Evolutionary conservation across 2,329 filamentous ascomycete species (phyloP), one percentile per base, ranked within the genome.

Genomic region (Claviceps purpurea): DNA sequence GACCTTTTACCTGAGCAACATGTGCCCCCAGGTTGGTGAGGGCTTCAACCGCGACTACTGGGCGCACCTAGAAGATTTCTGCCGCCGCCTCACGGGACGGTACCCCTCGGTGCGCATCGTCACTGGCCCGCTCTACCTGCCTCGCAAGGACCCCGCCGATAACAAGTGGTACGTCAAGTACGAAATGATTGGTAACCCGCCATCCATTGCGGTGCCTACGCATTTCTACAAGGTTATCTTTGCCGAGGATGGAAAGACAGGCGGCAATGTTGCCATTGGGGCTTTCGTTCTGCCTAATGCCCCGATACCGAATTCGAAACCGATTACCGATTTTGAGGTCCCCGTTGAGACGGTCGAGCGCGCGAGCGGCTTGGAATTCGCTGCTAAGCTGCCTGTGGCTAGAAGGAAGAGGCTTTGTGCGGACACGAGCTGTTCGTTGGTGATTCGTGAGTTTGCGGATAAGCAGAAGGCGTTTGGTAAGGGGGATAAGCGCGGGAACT

Each of bases 181-280:
- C 73, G 93, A 98, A 73, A 85, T 98, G 54, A 95, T 98, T 60
- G 93, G 93, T 41, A 85, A 77, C 65, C 93, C 93, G 58, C 91
- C 93, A 7, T 94, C 89, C 62, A 86, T 98, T 52, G 90, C 93
- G 26, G 93, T 98, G 50, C 93, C 93, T 3, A 98, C 93, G 22
- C 93, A 98, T 69, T 98, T 98, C 72, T 98, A 95, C 79, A 98
- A 98, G 74, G 89, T 98, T 63, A 93, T 98, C 60, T 95, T 93
- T 63, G 93, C 88, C 26, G 93, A 98, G 71, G 89, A 95, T 62
- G 87, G 85, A 3, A 71, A 69, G 1, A 68, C 64, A 10, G 75
- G 75, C 26, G 87, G 87, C 18, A 84, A 84, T 57, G 93, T 98
- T 38, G 89, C 89, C 37, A 73, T 98, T 39, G 93, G 88, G 46